phyloP scores from a whole-genome alignment of 768 basidiomycete genomes.

The Leccinum rimulosum region DNA sequence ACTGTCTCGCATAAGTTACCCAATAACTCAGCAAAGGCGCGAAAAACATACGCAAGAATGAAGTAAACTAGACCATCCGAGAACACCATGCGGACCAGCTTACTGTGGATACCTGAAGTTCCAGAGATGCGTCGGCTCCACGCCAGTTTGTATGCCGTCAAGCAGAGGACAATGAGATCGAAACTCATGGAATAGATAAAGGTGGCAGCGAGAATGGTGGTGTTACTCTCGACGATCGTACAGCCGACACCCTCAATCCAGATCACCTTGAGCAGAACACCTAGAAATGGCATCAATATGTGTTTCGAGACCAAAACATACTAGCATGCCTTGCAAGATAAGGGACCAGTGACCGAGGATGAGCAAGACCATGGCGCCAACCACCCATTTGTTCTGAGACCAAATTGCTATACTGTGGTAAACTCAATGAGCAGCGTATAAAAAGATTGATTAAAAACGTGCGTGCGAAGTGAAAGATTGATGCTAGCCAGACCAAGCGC shows the following conservation, averaged over 20 bases:
- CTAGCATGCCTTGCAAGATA: constrained; percentile 54
- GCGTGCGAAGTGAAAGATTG: constrained; percentile 47
- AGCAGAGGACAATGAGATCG: constrained; percentile 56
- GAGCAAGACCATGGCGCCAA: constrained; percentile 47
- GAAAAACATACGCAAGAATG: constrained; percentile 58
- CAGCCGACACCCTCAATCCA: constrained; percentile 54
- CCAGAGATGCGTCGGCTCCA: constrained; percentile 22
- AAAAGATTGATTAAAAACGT: constrained; percentile 4
- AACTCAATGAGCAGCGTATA: constrained; percentile 11
- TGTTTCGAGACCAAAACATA: neutral
- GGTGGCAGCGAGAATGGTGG: constrained; percentile 60
- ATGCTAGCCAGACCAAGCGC: constrained; percentile 46
- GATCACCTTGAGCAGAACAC: constrained; percentile 54
- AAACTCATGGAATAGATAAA: constrained; percentile 80
- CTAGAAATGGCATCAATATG: constrained; percentile 29
- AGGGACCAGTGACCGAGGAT: constrained; percentile 71
- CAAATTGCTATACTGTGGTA: constrained; percentile 57
- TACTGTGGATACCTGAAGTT: constrained; percentile 34
- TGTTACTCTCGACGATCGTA: constrained; percentile 57
- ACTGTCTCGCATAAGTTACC: constrained; percentile 20
- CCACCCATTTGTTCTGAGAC: constrained; percentile 54
- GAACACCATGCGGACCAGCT: constrained; percentile 63
- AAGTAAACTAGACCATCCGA: constrained; percentile 73
- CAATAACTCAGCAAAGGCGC: constrained; percentile 24
- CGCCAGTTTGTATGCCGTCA: constrained; percentile 60